These are phyloP conservation scores for Xanthoconium stramineum DNA, from an alignment of 768 basidiomycete species.

Conservation along the genomic window DNA sequence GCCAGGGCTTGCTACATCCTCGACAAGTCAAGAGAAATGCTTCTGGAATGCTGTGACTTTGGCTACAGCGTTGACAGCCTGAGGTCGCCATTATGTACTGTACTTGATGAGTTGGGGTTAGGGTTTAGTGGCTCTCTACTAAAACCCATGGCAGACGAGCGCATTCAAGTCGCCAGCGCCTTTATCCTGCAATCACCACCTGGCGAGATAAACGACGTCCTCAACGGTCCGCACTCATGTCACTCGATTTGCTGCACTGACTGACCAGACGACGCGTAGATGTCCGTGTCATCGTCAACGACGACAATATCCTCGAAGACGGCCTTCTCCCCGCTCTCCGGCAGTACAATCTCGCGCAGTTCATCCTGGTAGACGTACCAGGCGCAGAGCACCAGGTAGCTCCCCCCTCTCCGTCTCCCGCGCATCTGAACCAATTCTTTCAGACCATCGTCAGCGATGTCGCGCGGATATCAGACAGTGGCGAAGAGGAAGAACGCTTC, in stretches of 20 bases:
- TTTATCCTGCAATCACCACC: slow-evolving; percentile 91
- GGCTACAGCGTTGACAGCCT: slow-evolving; percentile 26
- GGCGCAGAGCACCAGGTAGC: slow-evolving; percentile 69
- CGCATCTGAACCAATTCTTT: neutral
- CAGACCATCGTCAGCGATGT: slow-evolving; percentile 83
- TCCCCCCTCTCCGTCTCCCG: neutral
- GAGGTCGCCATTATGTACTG: no score
- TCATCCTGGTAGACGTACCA: slow-evolving; percentile 83
- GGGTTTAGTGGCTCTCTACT: slow-evolving; percentile 22
- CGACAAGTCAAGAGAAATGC: slow-evolving; percentile 35
- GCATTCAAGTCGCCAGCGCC: slow-evolving; percentile 67
- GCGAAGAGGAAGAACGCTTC: slow-evolving; percentile 61
- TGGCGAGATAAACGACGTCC: slow-evolving; percentile 94
- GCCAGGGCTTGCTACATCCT: slow-evolving; percentile 34
- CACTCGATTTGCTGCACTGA: neutral
- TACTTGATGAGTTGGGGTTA: slow-evolving; percentile 21
- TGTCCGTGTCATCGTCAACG: slow-evolving; percentile 83
- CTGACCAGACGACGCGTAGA: slow-evolving; percentile 45
- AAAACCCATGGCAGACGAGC: slow-evolving; percentile 68
- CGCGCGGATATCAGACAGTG: slow-evolving; percentile 45
- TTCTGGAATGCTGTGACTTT: slow-evolving; percentile 21
- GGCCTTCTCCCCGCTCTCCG: slow-evolving; percentile 75
- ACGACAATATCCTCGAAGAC: slow-evolving; percentile 79
- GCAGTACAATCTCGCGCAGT: slow-evolving; percentile 86
- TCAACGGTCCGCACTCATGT: slow-evolving; percentile 61